Base-by-base conservation (phyloP, 495 filamentous ascomycete genomes). In the Apiosordaria backusii region DNA sequence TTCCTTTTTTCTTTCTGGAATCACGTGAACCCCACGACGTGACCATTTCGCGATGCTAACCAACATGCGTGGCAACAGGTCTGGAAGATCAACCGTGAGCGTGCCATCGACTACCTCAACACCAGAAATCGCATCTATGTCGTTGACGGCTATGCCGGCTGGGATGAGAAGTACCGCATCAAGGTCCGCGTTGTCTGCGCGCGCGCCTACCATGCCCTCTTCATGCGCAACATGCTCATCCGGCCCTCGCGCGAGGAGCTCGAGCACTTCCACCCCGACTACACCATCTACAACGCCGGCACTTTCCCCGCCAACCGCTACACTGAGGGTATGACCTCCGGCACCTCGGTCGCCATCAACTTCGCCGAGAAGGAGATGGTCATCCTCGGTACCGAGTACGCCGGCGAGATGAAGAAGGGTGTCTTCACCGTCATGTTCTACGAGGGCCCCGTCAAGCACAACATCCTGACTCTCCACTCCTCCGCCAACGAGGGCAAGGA, bases 141-240 rank as follows among this genome's bases (percentile, higher is more conserved):
- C 66, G 83, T 99, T 67, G 95, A 99, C 81, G 95, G 95, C 67
- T 99, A 88, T 77, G 95, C 95, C 67, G 95, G 95, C 72, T 99
- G 95, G 95, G 95, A 99, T 72, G 90, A 96, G 85, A 92, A 94
- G 75, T 99, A 99, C 86, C 86, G 93, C 66, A 98, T 99, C 83
- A 90, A 88, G 72, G 95, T 99, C 74, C 96, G 95, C 70, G 94
- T 99, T 67, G 92, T 99, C 77, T 99, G 95, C 82, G 95, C 95
- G 68, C 91, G 95, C 77, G 95, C 95, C 80, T 99, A 99, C 86
- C 95, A 99, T 86, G 95, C 95, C 69, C 87, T 99, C 66, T 99
- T 99, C 91, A 99, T 99, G 95, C 92, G 96, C 73, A 99, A 99
- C 85, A 99, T 99, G 95, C 91, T 99, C 76, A 99, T 99, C 84